Conservation (phyloP, 2,329 filamentous ascomycete species). For the Xylaria sp. region DNA sequence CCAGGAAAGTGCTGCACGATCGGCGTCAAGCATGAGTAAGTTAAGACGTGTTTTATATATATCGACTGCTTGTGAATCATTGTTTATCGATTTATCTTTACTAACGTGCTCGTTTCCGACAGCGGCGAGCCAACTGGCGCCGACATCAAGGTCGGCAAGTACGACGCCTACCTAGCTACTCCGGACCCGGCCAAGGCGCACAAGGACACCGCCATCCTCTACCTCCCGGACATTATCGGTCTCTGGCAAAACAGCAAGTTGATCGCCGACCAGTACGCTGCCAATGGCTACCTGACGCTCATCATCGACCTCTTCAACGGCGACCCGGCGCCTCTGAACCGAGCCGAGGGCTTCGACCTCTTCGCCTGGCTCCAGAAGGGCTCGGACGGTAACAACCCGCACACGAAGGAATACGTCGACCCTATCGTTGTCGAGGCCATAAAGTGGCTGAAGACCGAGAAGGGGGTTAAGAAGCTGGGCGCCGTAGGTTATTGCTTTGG, state of each 20-base stretch:
- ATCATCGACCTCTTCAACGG: slow-evolving; percentile 79
- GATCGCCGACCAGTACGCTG: slow-evolving; percentile 79
- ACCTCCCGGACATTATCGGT: slow-evolving; percentile 62
- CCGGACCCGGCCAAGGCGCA: slow-evolving; percentile 54
- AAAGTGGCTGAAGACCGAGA: slow-evolving; percentile 67
- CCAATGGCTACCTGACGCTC: slow-evolving; percentile 75
- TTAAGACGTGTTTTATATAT: slow-evolving; percentile 28
- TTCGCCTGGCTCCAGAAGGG: slow-evolving; percentile 58
- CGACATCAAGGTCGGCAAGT: slow-evolving; percentile 58
- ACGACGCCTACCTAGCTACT: slow-evolving; percentile 64
- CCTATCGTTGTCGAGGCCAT: slow-evolving; percentile 63
- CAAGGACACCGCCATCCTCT: slow-evolving; percentile 58
- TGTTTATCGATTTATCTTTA: neutral
- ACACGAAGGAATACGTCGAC: slow-evolving; percentile 58
- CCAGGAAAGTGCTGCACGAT: slow-evolving; percentile 64
- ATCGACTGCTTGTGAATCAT: neutral
- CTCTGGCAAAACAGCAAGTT: slow-evolving; percentile 70
- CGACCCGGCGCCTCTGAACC: slow-evolving; percentile 68
- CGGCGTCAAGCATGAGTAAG: slow-evolving; percentile 66
- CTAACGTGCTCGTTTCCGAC: slow-evolving; percentile 17
- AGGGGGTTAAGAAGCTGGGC: slow-evolving; percentile 69
- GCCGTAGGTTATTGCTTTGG: slow-evolving; percentile 81
- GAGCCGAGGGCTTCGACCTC: slow-evolving; percentile 56
- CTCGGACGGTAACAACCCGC: slow-evolving; percentile 60
- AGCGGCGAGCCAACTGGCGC: slow-evolving; percentile 63